A percentile compares a stretch with the other conserved stretches of the same genome.
Conservation (phyloP, 2,329 filamentous ascomycete species). For the Claviceps humidiphila region DNA sequence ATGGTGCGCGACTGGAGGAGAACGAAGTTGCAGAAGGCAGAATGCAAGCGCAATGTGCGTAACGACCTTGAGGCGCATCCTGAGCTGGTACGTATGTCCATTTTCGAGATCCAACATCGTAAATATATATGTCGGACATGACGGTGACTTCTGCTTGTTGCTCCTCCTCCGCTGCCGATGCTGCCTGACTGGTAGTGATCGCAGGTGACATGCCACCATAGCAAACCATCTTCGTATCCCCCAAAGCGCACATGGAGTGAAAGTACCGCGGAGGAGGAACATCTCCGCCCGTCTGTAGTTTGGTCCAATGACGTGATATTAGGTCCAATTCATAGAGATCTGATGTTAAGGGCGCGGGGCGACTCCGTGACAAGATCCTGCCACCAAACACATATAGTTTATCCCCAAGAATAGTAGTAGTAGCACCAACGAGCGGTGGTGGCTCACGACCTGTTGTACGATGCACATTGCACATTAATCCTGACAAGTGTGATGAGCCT, state of each 20-base stretch:
- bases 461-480: conserved; percentile 59
- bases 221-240: conserved; percentile 92
- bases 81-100: conserved; percentile 77
- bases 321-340: conserved; percentile 91
- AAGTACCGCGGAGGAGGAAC: conserved; percentile 89
- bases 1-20: conserved; percentile 67
- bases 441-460: conserved; percentile 86
- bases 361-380: conserved; percentile 68
- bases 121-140: conserved; percentile 97
- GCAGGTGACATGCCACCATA: conserved; percentile 96
- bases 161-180: conserved; percentile 21
- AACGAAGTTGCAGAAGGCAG: conserved; percentile 80
- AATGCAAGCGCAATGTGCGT: conserved; percentile 91
- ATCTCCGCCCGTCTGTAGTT: conserved; percentile 71
- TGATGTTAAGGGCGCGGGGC: conserved; percentile 68
- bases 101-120: conserved; percentile 65
- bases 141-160: conserved; percentile 77
- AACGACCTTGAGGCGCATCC: conserved; percentile 81
- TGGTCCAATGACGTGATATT: conserved; percentile 84
- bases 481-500: conserved; percentile 45
- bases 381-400: conserved; percentile 96
- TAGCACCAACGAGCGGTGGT: conserved; percentile 82
- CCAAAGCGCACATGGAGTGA: conserved; percentile 86
- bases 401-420: conserved; percentile 87
- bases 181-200: conserved; percentile 28